A percentile compares a stretch with the other conserved stretches of the same genome.
Evolutionary conservation across 1,139 yeast genomes (phyloP).

Genomic region (Candida sanyaensis): DNA sequence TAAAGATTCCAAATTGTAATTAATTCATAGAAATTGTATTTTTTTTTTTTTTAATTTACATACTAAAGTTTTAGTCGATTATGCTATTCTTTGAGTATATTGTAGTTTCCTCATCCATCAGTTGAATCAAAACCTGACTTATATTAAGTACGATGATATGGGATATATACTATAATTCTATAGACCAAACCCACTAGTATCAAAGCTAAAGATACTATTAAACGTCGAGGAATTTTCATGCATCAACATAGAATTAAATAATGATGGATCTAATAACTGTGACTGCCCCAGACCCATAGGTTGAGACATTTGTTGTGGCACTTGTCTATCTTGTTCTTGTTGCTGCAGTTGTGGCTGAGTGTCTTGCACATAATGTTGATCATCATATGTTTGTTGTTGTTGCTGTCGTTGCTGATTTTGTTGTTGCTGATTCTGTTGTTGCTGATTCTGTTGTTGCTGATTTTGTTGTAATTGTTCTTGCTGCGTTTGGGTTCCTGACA

Average conservation of each 20-base stretch:
- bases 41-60: neutral
- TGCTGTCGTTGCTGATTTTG: too few relatives aligned
- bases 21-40: too few relatives aligned
- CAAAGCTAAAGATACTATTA: constrained; percentile 12
- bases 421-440: too few relatives aligned
- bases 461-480: neutral
- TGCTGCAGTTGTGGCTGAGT: neutral
- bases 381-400: neutral
- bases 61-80: neutral
- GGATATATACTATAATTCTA: neutral
- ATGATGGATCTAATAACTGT: constrained; percentile 2
- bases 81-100: too few relatives aligned
- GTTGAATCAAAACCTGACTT: too few relatives aligned
- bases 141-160: too few relatives aligned
- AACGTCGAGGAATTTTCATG: constrained; percentile 8
- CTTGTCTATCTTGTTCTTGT: neutral
- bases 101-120: too few relatives aligned
- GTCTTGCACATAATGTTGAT: too few relatives aligned
- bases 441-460: too few relatives aligned
- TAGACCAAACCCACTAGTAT: constrained; percentile 8
- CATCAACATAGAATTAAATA: constrained; percentile 3
- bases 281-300: neutral
- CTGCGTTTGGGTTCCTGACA: neutral
- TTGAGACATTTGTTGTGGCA: neutral
- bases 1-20: too few relatives aligned